Percentiles rank a stretch among this genome's conserved stretches.
Conservation (phyloP, 768 basidiomycete species). For the Cystoderma amianthinum region DNA sequence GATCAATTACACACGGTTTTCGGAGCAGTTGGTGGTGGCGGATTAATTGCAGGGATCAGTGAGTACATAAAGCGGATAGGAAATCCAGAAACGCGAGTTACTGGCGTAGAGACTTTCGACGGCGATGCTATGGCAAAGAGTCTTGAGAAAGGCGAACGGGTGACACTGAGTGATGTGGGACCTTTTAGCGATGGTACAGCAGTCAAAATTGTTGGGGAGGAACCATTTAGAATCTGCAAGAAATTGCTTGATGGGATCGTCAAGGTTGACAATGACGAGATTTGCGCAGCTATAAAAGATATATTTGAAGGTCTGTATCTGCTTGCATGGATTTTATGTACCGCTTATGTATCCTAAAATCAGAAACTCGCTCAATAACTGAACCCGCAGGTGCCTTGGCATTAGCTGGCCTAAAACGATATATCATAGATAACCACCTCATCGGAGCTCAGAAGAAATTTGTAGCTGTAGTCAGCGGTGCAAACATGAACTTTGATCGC, state of each 20-base stretch:
- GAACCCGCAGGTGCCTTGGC: slow-evolving; percentile 95
- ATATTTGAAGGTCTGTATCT: slow-evolving; percentile 79
- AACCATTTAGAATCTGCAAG: slow-evolving; percentile 90
- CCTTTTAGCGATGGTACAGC: slow-evolving; percentile 98
- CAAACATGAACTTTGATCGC: slow-evolving; percentile 99
- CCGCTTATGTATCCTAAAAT: background rate
- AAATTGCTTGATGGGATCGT: slow-evolving; percentile 77
- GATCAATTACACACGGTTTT: slow-evolving; percentile 82
- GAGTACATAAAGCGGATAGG: slow-evolving; percentile 94
- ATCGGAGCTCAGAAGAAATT: slow-evolving; percentile 81
- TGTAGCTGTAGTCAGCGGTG: slow-evolving; percentile 89
- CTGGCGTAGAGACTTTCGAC: slow-evolving; percentile 92
- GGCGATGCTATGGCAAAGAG: slow-evolving; percentile 92
- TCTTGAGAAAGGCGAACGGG: slow-evolving; percentile 72
- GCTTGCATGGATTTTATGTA: background rate
- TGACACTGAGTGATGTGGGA: slow-evolving; percentile 84
- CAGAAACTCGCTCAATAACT: slow-evolving; percentile 93
- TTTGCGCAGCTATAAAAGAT: slow-evolving; percentile 98
- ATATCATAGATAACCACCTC: slow-evolving; percentile 77
- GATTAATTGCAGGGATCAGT: slow-evolving; percentile 83
- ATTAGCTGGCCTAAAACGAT: slow-evolving; percentile 84
- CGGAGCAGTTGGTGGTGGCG: slow-evolving; percentile 90
- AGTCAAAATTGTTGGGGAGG: slow-evolving; percentile 91
- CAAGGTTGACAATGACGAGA: slow-evolving; percentile 88
- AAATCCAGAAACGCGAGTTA: slow-evolving; percentile 69